Evolutionary conservation across 2,329 filamentous ascomycete genomes (phyloP).

Genomic region (Cordyceps pruinosa): DNA sequence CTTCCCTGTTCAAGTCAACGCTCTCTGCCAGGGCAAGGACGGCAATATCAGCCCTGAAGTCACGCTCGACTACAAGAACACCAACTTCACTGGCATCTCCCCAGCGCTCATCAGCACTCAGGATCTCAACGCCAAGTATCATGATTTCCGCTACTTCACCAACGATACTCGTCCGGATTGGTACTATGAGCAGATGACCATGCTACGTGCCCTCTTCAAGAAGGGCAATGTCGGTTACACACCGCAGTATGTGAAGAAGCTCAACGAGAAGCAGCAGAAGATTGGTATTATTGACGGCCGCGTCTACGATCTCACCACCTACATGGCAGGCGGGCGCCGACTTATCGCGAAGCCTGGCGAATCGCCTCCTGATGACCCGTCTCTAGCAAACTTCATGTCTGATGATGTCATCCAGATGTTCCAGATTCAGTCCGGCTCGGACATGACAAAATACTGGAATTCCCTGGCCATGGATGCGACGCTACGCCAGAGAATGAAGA

Average conservation of each 20-base stretch:
- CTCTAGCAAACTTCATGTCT: constrained; percentile 75
- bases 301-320: constrained; percentile 86
- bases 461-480: constrained; percentile 52
- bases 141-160: constrained; percentile 83
- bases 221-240: constrained; percentile 87
- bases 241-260: constrained; percentile 63
- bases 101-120: constrained; percentile 56
- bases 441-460: constrained; percentile 80
- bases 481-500: constrained; percentile 61
- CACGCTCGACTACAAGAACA: constrained; percentile 74
- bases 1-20: constrained; percentile 91
- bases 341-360: constrained; percentile 51
- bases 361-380: constrained; percentile 35
- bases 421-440: constrained; percentile 64
- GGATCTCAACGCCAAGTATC: constrained; percentile 73
- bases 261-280: constrained; percentile 57
- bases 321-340: constrained; percentile 66
- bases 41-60: constrained; percentile 62
- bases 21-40: constrained; percentile 73
- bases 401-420: constrained; percentile 68
- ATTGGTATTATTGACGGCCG: constrained; percentile 73
- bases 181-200: constrained; percentile 83
- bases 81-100: constrained; percentile 61
- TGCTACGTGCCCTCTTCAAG: constrained; percentile 69
- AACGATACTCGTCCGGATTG: constrained; percentile 82